Evolutionary conservation across 2,329 filamentous ascomycete genomes (phyloP).

Genomic region (Penicillium sp.): DNA sequence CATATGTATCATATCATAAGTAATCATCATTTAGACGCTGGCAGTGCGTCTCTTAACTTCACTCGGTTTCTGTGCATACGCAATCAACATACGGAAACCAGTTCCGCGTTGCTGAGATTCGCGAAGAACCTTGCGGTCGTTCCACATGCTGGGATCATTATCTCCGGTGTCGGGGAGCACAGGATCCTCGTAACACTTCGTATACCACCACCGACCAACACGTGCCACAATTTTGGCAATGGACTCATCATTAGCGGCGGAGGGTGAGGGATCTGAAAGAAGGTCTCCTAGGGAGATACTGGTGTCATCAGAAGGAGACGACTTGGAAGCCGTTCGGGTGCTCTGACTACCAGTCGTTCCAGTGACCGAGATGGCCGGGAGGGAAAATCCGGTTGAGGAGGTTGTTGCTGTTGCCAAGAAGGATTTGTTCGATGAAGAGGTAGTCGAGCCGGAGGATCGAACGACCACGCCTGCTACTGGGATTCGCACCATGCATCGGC

Average conservation of each 20-base stretch:
- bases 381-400: conserved; percentile 25
- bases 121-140: conserved; percentile 68
- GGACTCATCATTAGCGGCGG: conserved; percentile 71
- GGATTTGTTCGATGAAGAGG: conserved; percentile 39
- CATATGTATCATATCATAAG: conserved; percentile 12
- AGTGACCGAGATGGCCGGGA: conserved; percentile 25
- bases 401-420: conserved; percentile 28
- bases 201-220: conserved; percentile 97
- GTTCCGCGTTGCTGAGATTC: conserved; percentile 88
- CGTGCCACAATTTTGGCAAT: conserved; percentile 91
- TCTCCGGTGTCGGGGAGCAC: conserved; percentile 50
- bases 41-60: conserved; percentile 45
- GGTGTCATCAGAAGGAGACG: conserved; percentile 38
- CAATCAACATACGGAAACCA: conserved; percentile 86
- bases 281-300: conserved; percentile 64
- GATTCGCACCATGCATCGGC: conserved; percentile 50
- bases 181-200: conserved; percentile 79
- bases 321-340: conserved; percentile 20
- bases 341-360: conserved; percentile 17
- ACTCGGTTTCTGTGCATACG: conserved; percentile 79
- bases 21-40: conserved; percentile 36
- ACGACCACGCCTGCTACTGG: conserved; percentile 49
- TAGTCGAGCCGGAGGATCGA: conserved; percentile 42
- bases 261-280: conserved; percentile 70
- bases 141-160: conserved; percentile 70